Percentiles rank a stretch among this genome's conserved stretches.
These are phyloP conservation scores for Pseudophaeomoniella oleicola DNA, from an alignment of 2,329 filamentous ascomycete genomes.

Conservation along the genomic window DNA sequence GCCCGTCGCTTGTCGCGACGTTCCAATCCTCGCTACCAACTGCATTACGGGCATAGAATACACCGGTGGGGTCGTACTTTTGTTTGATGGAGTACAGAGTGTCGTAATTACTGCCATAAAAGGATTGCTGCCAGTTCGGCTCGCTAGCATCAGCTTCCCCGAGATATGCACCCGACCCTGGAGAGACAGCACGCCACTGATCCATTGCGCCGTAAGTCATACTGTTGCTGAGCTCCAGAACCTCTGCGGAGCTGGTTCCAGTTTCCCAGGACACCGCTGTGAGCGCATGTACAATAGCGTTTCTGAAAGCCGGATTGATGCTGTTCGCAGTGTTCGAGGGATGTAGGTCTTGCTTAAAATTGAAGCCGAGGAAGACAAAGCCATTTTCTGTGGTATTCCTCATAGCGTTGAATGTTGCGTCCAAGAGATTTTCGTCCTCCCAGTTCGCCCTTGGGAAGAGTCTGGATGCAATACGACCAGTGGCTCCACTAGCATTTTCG, in stretches of 20 bases:
- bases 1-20: conserved; percentile 4
- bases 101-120: conserved; percentile 27
- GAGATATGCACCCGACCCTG: conserved; percentile 6
- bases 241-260: conserved; percentile 1
- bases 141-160: conserved; percentile 10
- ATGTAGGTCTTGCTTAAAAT: not conserved
- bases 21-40: conserved; percentile 13
- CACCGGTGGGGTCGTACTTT: conserved; percentile 23
- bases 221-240: conserved; percentile 3
- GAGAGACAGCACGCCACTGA: conserved; percentile 1
- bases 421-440: too few relatives aligned
- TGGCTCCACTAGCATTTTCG: too few relatives aligned
- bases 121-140: conserved; percentile 23
- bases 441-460: too few relatives aligned
- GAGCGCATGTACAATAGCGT: conserved; percentile 8
- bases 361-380: not conserved
- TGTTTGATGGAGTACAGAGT: conserved; percentile 22
- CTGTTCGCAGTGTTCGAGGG: conserved; percentile 8
- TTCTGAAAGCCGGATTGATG: conserved; percentile 10
- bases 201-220: conserved; percentile 5
- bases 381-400: too few relatives aligned
- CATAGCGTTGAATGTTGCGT: too few relatives aligned
- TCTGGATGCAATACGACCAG: too few relatives aligned
- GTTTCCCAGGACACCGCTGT: conserved; percentile 6
- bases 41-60: conserved; percentile 9